Base-by-base conservation (phyloP, 768 basidiomycete species). In the Sporobolomyces pararoseus region DNA sequence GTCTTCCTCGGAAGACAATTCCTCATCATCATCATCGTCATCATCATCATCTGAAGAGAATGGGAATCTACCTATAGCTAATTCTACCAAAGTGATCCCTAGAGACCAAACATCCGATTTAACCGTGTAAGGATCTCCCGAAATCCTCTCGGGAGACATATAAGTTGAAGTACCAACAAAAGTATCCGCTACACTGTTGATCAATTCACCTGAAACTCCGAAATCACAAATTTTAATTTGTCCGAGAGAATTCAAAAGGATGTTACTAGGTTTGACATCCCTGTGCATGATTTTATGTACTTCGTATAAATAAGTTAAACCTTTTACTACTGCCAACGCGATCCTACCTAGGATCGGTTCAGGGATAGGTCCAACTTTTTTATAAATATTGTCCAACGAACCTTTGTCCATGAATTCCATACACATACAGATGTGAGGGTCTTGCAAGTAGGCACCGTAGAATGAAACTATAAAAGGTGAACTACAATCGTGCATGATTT, bases 151-250 rank as follows among this genome's bases (percentile, higher is more conserved):
- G 23, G 96, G 96, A 75, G 96, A 98, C 95, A 98, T 99, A 79
- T 99, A 99, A 6, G 94, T 98, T 71, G 90, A 93, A 19, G 96
- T 99, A 34, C 96, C 95, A 46, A 99, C 96, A 78, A 98, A 99
- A 1, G 96, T 98, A 81, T 98, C 94, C 44, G 96, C 96, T 72
- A 98, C 95, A 12, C 91, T 94, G 81, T 98, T 98, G 81, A 98
- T 95, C 76, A 99, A 85, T 79, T 99, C 96, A 39, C 96, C 96
- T 2, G 94, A 97, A 10, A 99, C 96, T 46, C 96, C 96, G 79
- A 98, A 99, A 80, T 99, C 96, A 77, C 95, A 97, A 63, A 99
- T 94, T 82, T 99, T 99, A 84, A 98, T 94, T 75, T 96, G 88
- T 35, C 96, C 96, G 55, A 84, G 83, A 10, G 95, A 96, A 78